phyloP scores from a whole-genome alignment of 2,329 filamentous ascomycete species.

The Podosphaera fusca region DNA sequence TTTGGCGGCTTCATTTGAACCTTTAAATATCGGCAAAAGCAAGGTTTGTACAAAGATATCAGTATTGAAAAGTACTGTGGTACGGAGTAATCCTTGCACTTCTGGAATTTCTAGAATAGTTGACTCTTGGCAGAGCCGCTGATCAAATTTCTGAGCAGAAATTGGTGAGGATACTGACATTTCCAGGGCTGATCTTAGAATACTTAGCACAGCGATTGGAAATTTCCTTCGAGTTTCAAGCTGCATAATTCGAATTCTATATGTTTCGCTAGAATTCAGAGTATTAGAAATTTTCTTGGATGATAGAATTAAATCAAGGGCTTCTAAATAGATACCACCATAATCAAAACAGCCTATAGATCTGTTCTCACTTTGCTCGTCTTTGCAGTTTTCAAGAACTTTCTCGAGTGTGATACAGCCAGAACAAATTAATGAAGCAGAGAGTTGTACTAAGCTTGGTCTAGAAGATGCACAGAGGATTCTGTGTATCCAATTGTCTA shows the following conservation, averaged over 20 bases:
- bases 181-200: slow-evolving; percentile 27
- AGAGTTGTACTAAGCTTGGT: slow-evolving; percentile 28
- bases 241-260: slow-evolving; percentile 41
- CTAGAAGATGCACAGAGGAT: slow-evolving; percentile 29
- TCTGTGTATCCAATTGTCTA: slow-evolving; percentile 41
- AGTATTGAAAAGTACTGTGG: slow-evolving; percentile 10
- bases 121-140: neutral
- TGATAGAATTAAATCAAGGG: slow-evolving; percentile 28
- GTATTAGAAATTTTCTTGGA: slow-evolving; percentile 22
- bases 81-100: slow-evolving; percentile 10
- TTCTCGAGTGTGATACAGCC: slow-evolving; percentile 34
- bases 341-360: slow-evolving; percentile 1
- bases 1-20: slow-evolving; percentile 2
- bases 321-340: slow-evolving; percentile 20
- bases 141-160: neutral
- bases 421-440: slow-evolving; percentile 39
- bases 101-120: slow-evolving; percentile 4
- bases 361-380: slow-evolving; percentile 2
- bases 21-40: slow-evolving; percentile 10
- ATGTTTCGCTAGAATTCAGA: slow-evolving; percentile 32
- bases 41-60: slow-evolving; percentile 9
- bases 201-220: slow-evolving; percentile 26
- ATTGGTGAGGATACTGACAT: neutral
- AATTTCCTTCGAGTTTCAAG: slow-evolving; percentile 30
- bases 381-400: slow-evolving; percentile 18